Evolutionary conservation across 2,329 filamentous ascomycete species (phyloP).

Genomic region (Monascus ruber): DNA sequence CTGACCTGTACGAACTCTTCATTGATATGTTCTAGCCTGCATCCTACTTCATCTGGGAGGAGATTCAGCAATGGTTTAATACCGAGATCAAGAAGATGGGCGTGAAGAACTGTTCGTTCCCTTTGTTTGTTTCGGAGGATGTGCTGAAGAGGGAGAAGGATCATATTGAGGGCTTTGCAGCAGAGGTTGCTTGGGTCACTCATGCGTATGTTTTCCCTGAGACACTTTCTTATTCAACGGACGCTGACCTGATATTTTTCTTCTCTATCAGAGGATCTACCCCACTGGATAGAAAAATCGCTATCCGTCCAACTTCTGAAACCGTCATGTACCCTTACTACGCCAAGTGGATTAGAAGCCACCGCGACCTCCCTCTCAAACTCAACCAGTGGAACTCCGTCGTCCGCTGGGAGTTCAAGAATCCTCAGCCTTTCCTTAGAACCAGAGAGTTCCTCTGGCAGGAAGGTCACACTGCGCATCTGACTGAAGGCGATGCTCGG

Average conservation of each 20-base stretch:
- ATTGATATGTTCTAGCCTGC: conserved; percentile 36
- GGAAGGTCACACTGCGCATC: conserved; percentile 86
- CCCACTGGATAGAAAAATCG: conserved; percentile 71
- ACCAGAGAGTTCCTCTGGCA: conserved; percentile 97
- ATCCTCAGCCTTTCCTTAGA: conserved; percentile 71
- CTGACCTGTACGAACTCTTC: not conserved
- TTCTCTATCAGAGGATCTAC: conserved; percentile 59
- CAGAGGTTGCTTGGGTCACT: conserved; percentile 46
- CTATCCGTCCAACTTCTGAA: conserved; percentile 58
- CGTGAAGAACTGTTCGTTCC: conserved; percentile 93
- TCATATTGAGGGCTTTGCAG: conserved; percentile 96
- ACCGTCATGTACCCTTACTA: conserved; percentile 95
- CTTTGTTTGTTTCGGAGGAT: conserved; percentile 86
- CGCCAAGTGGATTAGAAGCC: conserved; percentile 90
- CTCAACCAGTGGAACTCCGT: conserved; percentile 98
- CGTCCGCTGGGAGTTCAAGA: conserved; percentile 95
- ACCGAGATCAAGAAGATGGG: conserved; percentile 75
- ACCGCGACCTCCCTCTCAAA: conserved; percentile 85
- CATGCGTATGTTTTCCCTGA: conserved; percentile 29
- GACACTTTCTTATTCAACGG: not conserved
- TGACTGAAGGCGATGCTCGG: conserved; percentile 70
- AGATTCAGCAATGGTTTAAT: conserved; percentile 49
- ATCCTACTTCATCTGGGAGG: conserved; percentile 58
- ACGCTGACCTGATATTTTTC: not conserved
- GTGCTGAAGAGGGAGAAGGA: conserved; percentile 81